Evolutionary conservation across 73 alveolate genomes (phyloP).

Genomic region (Paramecium primaurelia): DNA sequence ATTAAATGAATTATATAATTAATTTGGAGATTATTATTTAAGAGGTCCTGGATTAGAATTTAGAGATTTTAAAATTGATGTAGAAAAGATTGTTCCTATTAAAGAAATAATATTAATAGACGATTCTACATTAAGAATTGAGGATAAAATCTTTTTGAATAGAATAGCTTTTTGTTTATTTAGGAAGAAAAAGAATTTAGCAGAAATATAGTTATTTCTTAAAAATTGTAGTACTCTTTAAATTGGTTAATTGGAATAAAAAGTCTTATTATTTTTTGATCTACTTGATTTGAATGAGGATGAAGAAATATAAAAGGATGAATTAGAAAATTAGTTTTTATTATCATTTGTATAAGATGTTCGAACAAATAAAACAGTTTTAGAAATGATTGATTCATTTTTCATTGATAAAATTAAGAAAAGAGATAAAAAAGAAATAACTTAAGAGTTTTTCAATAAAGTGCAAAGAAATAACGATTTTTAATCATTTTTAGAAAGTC

Average conservation of each 20-base stretch:
- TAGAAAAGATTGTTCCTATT: background rate
- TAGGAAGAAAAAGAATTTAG: background rate
- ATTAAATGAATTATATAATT: background rate
- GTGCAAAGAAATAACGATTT: background rate
- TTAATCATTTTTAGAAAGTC: background rate
- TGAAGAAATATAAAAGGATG: background rate
- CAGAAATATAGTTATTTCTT: background rate
- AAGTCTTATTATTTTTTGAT: background rate
- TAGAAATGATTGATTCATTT: background rate
- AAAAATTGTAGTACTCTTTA: background rate
- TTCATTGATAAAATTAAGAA: background rate
- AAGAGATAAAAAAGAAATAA: background rate
- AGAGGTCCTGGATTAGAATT: conserved; percentile 6
- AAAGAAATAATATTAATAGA: background rate
- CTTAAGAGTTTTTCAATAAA: background rate
- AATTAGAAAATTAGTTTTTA: background rate
- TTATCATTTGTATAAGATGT: background rate
- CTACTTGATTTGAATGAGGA: background rate
- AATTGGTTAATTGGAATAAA: background rate
- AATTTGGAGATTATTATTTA: background rate
- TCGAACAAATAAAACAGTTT: background rate
- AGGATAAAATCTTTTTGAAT: background rate
- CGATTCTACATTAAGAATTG: background rate
- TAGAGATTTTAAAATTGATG: background rate
- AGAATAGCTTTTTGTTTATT: background rate